These are phyloP conservation scores for Mallotus repandus DNA, from an alignment of 441 rosid species.

Conservation along the genomic window DNA sequence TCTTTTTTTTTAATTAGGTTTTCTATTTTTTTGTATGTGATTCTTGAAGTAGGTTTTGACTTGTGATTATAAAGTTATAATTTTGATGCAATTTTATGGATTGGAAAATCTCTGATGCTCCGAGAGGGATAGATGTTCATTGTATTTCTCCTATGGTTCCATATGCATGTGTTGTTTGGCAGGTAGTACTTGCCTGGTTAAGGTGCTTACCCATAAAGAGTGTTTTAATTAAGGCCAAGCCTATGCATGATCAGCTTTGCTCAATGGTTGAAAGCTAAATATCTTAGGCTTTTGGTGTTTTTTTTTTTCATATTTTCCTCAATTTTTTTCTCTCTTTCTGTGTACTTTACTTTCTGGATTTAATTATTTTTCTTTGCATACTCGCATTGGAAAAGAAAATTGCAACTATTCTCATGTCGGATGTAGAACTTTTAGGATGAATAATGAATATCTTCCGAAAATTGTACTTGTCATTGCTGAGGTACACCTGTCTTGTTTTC, in stretches of 20 bases:
- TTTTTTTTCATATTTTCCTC: neutral
- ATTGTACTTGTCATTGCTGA: conserved; percentile 85
- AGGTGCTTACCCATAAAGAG: conserved; percentile 89
- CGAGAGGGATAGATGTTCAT: no score
- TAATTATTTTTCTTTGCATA: neutral
- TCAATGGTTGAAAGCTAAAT: conserved; percentile 91
- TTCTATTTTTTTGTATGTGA: neutral
- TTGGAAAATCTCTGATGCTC: neutral
- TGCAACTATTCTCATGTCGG: conserved; percentile 63
- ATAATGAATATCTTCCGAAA: conserved; percentile 82
- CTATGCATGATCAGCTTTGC: conserved; percentile 94
- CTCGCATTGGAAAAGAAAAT: neutral
- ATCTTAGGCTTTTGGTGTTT: neutral
- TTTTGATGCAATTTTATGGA: neutral
- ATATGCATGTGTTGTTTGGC: conserved; percentile 9
- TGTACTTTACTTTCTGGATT: neutral
- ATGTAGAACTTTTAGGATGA: conserved; percentile 75
- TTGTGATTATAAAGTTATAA: neutral
- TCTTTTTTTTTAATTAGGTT: neutral
- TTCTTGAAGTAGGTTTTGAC: neutral
- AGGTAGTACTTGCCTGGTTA: conserved; percentile 98
- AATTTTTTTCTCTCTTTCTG: neutral
- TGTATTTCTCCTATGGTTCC: neutral
- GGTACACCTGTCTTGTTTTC: conserved; percentile 20
- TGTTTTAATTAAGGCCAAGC: conserved; percentile 93